Evolutionary conservation across 116 monocot genomes (phyloP).

Genomic region (Trichopus zeylanicus): DNA sequence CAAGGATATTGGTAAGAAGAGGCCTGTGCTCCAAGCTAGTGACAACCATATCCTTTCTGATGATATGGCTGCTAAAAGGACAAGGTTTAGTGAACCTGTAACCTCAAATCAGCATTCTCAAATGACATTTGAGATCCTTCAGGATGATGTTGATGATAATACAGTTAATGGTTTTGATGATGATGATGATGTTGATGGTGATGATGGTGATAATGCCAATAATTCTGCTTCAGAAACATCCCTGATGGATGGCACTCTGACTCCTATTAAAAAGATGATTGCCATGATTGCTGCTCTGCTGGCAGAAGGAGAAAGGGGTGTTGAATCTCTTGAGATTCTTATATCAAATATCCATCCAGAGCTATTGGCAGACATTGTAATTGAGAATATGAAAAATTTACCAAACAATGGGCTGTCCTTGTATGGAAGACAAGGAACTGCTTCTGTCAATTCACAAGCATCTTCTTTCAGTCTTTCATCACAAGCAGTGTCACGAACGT

Average conservation of each 20-base stretch:
- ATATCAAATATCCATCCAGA: conserved; percentile 84
- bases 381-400: conserved; percentile 80
- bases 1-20: conserved; percentile 25
- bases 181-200: conserved; percentile 1
- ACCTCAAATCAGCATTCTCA: conserved; percentile 20
- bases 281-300: conserved; percentile 81
- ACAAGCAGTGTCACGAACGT: conserved; percentile 8
- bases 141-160: conserved; percentile 20
- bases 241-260: conserved; percentile 33
- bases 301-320: conserved; percentile 92
- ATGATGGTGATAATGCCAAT: too few relatives aligned
- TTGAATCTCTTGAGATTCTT: conserved; percentile 66
- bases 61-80: conserved; percentile 40
- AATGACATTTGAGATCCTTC: conserved; percentile 9
- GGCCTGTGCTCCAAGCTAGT: conserved; percentile 13
- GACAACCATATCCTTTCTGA: conserved; percentile 38
- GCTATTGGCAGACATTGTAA: conserved; percentile 88
- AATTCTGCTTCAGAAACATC: conserved; percentile 27
- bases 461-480: conserved; percentile 19
- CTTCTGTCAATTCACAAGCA: conserved; percentile 15
- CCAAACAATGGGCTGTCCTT: conserved; percentile 12
- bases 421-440: conserved; percentile 20
- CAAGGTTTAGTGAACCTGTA: conserved; percentile 15
- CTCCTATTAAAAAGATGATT: conserved; percentile 90
- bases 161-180: neutral